These are phyloP conservation scores for Oryza punctata DNA, from an alignment of 176 grass and related monocot species.

Conservation along the genomic window DNA sequence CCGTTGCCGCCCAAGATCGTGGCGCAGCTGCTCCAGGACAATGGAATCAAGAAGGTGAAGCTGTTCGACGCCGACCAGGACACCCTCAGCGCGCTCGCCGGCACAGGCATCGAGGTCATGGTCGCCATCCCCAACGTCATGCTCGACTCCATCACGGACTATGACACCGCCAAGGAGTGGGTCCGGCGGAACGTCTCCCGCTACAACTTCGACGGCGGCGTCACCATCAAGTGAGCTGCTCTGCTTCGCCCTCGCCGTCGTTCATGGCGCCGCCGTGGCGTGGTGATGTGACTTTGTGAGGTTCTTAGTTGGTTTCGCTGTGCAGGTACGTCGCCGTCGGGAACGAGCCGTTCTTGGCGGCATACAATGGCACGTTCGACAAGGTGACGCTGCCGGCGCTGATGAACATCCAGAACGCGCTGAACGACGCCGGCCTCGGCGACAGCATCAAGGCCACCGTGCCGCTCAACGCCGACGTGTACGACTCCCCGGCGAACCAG, in stretches of 20 bases:
- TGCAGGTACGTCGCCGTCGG: slow-evolving; percentile 78
- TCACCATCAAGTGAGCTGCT: slow-evolving; percentile 64
- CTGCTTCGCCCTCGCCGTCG: neutral
- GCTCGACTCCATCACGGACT: slow-evolving; percentile 63
- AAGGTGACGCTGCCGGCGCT: slow-evolving; percentile 77
- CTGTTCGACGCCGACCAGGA: slow-evolving; percentile 78
- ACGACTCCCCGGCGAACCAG: slow-evolving; percentile 38
- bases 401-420: slow-evolving; percentile 77
- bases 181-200: slow-evolving; percentile 57
- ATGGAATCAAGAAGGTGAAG: slow-evolving; percentile 84
- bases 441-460: slow-evolving; percentile 72
- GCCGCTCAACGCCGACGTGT: slow-evolving; percentile 85
- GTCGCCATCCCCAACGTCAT: slow-evolving; percentile 82
- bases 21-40: slow-evolving; percentile 67
- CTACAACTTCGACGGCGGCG: slow-evolving; percentile 81
- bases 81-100: slow-evolving; percentile 72
- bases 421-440: slow-evolving; percentile 73
- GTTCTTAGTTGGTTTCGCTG: neutral
- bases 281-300: neutral
- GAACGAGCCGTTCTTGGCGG: slow-evolving; percentile 69
- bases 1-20: slow-evolving; percentile 60
- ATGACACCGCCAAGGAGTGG: slow-evolving; percentile 64
- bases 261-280: slow-evolving; percentile 13
- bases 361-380: slow-evolving; percentile 79
- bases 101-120: slow-evolving; percentile 77